Evolutionary conservation across 129 eudicot genomes (phyloP), one percentile per base, ranked within the genome.

Genomic region (Flaveria linearis): DNA sequence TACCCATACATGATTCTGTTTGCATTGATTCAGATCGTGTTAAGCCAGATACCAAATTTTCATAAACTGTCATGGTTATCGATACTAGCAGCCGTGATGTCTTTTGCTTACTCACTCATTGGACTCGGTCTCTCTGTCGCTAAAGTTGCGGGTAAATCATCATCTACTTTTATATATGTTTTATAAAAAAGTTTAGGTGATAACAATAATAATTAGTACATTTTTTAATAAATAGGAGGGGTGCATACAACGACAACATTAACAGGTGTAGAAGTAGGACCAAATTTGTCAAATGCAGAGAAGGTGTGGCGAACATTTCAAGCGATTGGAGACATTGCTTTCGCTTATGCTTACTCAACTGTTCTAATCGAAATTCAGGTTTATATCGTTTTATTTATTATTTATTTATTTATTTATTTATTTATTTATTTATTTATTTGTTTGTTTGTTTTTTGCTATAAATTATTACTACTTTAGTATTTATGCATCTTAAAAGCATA

Each of bases 331-430:
- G 90, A 91, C 73, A 88, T 94, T 3, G 98, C 98, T 50, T 94
- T 91, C 43, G 92, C 98, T 13, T 90, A 94, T 68, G 91, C 93
- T 36, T 94, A 66, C 74, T 87, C 98, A 41, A 87, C 88, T 3
- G 93, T 94, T 75, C 88, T 94, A 56, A 83, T 94, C n/a, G 98
- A 94, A 73, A 94, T 94, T 57, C 98, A 94, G 96, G 98, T 82
- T 82, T 73, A 1, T 47, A n/a, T 16, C 26, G 0, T 30, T 30
- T 30, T 30, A 1, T n/a, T n/a, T n/a, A n/a, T n/a, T n/a, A n/a
- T n/a, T 49, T 16, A 5, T 22, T 73, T 43, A 7, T 25, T 43
- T 43, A 43, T 43, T 9, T 43, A 26, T 10, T 5, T 41, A 16
- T 58, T 45, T 45, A 14, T 25, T 75, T 39, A 11, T 30, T 78